Conservation (phyloP, 768 basidiomycete species). For the Coprinellus micaceus region DNA sequence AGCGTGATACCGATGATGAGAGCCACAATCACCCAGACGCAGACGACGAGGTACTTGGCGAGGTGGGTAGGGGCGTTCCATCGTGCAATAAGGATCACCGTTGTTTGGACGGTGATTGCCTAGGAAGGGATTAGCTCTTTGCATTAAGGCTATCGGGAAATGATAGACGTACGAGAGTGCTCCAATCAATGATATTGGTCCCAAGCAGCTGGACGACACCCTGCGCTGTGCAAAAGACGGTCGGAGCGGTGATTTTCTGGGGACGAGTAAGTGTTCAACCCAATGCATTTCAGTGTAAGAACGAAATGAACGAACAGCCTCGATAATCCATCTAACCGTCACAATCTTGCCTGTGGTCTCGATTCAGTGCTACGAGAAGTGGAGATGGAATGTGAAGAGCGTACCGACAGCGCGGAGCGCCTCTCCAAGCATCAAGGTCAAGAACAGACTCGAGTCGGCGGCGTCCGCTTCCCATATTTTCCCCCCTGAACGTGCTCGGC, state of each 20-base stretch:
- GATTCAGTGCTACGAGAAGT: not conserved
- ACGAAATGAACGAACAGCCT: not conserved
- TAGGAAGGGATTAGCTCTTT: not conserved
- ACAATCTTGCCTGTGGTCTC: not conserved
- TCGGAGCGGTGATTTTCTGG: not conserved
- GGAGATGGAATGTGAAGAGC: not conserved
- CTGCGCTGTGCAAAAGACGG: not conserved
- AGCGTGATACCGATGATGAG: constrained; percentile 1
- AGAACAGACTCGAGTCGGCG: constrained; percentile 5
- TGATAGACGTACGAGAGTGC: constrained; percentile 1
- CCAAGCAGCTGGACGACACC: not conserved
- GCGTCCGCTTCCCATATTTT: not conserved
- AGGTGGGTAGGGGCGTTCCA: constrained; percentile 4
- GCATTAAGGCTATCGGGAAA: too few relatives aligned
- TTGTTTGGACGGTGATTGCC: constrained; percentile 10
- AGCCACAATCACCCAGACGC: constrained; percentile 1
- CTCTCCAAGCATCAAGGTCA: constrained; percentile 4
- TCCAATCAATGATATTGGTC: constrained; percentile 1
- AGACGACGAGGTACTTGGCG: constrained; percentile 1
- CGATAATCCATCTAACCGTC: not conserved
- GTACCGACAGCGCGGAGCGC: constrained; percentile 2
- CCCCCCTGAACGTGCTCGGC: not conserved
- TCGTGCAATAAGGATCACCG: constrained; percentile 2
- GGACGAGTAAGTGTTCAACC: too few relatives aligned
- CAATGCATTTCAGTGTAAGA: not conserved